A percentile compares a stretch with the other conserved stretches of the same genome.
Evolutionary conservation across 2,329 filamentous ascomycete species (phyloP).

Genomic region (Colletotrichum spaethianum): DNA sequence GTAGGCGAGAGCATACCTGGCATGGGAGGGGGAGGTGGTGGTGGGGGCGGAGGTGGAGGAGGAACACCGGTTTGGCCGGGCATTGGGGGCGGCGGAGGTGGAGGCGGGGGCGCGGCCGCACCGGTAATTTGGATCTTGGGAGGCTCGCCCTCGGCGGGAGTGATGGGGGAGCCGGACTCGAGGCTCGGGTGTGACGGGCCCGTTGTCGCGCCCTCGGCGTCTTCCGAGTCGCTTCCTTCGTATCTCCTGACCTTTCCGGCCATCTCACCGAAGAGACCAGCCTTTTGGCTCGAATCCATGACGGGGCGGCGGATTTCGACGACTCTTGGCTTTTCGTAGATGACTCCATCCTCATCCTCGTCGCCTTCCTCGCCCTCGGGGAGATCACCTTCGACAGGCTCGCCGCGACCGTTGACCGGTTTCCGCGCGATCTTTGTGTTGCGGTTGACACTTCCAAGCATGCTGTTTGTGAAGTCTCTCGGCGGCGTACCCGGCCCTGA

Average conservation of each 20-base stretch:
- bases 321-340: slow-evolving; percentile 85
- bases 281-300: slow-evolving; percentile 75
- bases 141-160: slow-evolving; percentile 72
- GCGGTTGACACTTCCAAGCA: slow-evolving; percentile 80
- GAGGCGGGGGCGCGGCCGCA: slow-evolving; percentile 53
- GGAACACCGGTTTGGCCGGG: slow-evolving; percentile 49
- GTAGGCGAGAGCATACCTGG: slow-evolving; percentile 56
- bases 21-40: slow-evolving; percentile 62
- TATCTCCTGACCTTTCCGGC: slow-evolving; percentile 80
- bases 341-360: slow-evolving; percentile 69
- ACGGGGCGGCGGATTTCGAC: slow-evolving; percentile 83
- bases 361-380: slow-evolving; percentile 63
- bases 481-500: slow-evolving; percentile 67
- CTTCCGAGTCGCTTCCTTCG: slow-evolving; percentile 81
- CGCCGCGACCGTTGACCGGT: slow-evolving; percentile 57
- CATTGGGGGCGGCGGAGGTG: slow-evolving; percentile 53
- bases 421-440: slow-evolving; percentile 70
- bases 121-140: slow-evolving; percentile 73
- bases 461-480: slow-evolving; percentile 77
- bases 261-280: slow-evolving; percentile 78
- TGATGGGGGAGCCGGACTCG: slow-evolving; percentile 78
- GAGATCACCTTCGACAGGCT: slow-evolving; percentile 61
- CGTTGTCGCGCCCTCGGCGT: slow-evolving; percentile 78
- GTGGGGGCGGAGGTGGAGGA: slow-evolving; percentile 58
- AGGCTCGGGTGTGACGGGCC: slow-evolving; percentile 83